Conservation (phyloP, 208 protist species). For the Acanthamoeba sp. region DNA sequence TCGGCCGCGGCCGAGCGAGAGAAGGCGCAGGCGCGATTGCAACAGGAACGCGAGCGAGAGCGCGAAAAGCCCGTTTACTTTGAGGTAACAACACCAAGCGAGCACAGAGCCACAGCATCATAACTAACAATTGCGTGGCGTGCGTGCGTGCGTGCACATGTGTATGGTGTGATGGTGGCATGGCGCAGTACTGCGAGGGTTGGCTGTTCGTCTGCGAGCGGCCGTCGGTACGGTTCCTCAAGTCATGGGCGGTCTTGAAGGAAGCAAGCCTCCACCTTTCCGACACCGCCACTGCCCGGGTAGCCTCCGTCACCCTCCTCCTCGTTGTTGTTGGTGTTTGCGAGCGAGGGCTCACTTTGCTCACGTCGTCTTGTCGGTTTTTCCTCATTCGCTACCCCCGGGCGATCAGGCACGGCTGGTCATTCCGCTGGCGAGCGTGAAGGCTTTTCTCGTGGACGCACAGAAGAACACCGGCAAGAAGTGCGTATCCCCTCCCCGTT, state of each 20-base stretch:
- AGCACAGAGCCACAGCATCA: no score
- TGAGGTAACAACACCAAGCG: no score
- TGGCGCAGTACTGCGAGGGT: conserved; percentile 16
- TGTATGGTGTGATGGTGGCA: no score
- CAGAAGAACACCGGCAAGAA: conserved; percentile 41
- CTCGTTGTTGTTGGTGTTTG: no score
- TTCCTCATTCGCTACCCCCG: not conserved
- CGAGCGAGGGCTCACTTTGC: no score
- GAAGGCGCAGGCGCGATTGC: not conserved
- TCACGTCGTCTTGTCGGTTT: no score
- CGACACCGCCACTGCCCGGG: not conserved
- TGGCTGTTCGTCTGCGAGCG: conserved; percentile 20
- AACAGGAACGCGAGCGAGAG: not conserved
- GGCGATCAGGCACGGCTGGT: not conserved
- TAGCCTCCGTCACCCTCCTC: not conserved
- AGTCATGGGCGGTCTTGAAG: not conserved
- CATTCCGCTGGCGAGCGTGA: conserved; percentile 19
- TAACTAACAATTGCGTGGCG: not conserved
- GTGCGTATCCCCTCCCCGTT: not conserved
- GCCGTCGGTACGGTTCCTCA: conserved; percentile 28
- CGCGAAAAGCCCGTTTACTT: not conserved
- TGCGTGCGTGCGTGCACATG: not conserved
- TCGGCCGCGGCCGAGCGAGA: not conserved
- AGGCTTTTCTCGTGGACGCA: conserved; percentile 11
- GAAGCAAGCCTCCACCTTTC: not conserved